Base-by-base conservation (phyloP, 2,329 filamentous ascomycete genomes). In the Neoarthrinium moseri region DNA sequence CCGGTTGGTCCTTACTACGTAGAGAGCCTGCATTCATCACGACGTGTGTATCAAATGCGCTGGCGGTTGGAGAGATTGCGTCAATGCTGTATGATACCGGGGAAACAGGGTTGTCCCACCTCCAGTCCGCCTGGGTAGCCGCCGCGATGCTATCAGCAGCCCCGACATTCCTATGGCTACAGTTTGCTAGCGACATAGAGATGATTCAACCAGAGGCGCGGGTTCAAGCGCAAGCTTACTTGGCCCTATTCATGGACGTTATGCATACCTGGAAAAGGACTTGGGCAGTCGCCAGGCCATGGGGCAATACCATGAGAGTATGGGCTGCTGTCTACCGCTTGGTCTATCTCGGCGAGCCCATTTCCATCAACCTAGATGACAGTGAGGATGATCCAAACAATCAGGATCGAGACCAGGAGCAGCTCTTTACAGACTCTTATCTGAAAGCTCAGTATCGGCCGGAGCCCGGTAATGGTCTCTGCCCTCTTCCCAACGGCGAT, bases 21-120 rank as follows among this genome's bases (percentile, higher is more conserved):
- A 35, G 41, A 12, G 41, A 44, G 8, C 41, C 41, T 6, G 21
- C 41, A n/a, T 44, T 44, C 15, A 44, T 44, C 32, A 44, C 18
- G n/a, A 44, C 32, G 4, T 44, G 41, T 17, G 41, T 44, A 8
- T 44, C 41, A 13, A 44, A 44, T 20, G 41, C 41, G 30, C 41
- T 44, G 4, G 32, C 30, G 2, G 23, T 44, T 2, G 41, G 41
- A 4, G 41, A 44, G 22, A 44, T 44, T 7, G 41, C 32, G 5
- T 37, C 41, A 22, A 44, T 30, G 13, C 22, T 44, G 5, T 44
- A 32, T 30, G 32, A 44, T 7, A 11, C 29, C 1, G 41, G 41
- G 2, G 30, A 23, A 15, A 15, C 22, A 3, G 41, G 30, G 13
- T 21, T 36, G 8, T 11, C 30, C 22, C 30, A 35, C 20, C 41